phyloP scores from a whole-genome alignment of 768 basidiomycete species.

The Lactifluus volemus region DNA sequence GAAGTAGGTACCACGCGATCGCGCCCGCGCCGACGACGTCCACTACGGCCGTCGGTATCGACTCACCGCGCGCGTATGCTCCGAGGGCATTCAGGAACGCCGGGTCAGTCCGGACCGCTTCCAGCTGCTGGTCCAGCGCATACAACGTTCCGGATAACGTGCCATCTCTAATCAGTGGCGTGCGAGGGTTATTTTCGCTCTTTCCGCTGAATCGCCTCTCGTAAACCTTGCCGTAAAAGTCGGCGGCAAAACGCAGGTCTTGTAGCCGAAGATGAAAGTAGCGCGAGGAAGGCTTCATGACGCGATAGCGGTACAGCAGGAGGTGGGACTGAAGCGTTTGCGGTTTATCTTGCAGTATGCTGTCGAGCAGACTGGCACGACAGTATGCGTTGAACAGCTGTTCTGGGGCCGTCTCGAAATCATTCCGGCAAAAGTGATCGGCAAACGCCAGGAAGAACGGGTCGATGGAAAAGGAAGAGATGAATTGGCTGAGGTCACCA shows the following conservation, averaged over 20 bases:
- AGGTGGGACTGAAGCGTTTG: conserved; percentile 69
- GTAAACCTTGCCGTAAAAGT: conserved; percentile 71
- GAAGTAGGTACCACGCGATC: conserved; percentile 63
- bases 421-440: conserved; percentile 61
- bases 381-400: conserved; percentile 61
- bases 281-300: conserved; percentile 44
- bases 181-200: conserved; percentile 53
- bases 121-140: conserved; percentile 51
- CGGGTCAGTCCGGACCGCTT: conserved; percentile 33
- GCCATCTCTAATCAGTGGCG: conserved; percentile 63
- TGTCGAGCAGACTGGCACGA: conserved; percentile 71
- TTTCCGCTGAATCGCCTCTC: conserved; percentile 68
- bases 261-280: conserved; percentile 64
- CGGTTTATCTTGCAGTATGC: conserved; percentile 86
- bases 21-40: conserved; percentile 27
- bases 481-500: conserved; percentile 74
- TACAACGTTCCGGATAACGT: conserved; percentile 59
- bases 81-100: conserved; percentile 38
- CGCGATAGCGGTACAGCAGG: conserved; percentile 59
- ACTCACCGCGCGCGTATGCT: conserved; percentile 49
- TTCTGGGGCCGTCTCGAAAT: conserved; percentile 50
- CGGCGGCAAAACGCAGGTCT: conserved; percentile 63
- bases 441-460: conserved; percentile 72
- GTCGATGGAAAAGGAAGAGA: conserved; percentile 81
- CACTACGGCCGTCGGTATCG: conserved; percentile 21